These are phyloP conservation scores for Zelopaecilomyces penicillatus DNA, from an alignment of 2,329 filamentous ascomycete genomes.

Conservation along the genomic window DNA sequence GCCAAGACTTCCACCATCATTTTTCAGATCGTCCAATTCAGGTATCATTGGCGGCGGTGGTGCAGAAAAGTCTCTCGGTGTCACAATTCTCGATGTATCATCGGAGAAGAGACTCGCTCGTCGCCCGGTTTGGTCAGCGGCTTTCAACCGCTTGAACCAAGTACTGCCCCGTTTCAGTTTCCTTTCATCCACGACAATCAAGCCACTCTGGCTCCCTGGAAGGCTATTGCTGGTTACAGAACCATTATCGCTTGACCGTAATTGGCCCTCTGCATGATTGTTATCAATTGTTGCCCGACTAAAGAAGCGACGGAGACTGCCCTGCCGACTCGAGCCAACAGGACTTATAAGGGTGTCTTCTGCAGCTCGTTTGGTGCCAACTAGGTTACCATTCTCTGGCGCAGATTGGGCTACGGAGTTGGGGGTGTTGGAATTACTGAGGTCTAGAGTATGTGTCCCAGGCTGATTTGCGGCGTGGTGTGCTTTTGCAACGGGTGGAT, in stretches of 20 bases:
- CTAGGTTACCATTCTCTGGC: constrained; percentile 33
- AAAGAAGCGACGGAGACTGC: constrained; percentile 50
- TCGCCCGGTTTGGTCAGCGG: constrained; percentile 31
- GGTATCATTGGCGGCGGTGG: constrained; percentile 55
- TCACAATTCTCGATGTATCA: constrained; percentile 18
- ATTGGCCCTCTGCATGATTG: constrained; percentile 42
- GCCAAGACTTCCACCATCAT: constrained; percentile 39
- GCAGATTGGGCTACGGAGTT: constrained; percentile 6
- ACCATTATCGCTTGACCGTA: constrained; percentile 29
- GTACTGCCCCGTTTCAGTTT: constrained; percentile 49
- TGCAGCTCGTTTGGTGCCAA: constrained; percentile 40
- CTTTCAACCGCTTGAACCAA: constrained; percentile 49
- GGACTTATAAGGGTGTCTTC: constrained; percentile 47
- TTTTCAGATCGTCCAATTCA: constrained; percentile 45
- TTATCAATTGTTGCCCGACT: constrained; percentile 48
- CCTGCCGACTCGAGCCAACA: constrained; percentile 41
- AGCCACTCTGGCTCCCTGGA: constrained; percentile 43
- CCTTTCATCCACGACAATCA: constrained; percentile 41
- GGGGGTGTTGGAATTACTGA: constrained; percentile 16
- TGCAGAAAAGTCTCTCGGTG: constrained; percentile 30
- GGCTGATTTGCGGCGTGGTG: constrained; percentile 39
- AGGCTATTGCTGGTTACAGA: constrained; percentile 26
- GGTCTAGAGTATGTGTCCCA: constrained; percentile 21
- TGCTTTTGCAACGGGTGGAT: constrained; percentile 44
- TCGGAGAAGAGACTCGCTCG: constrained; percentile 23